Evolutionary conservation across 2,329 filamentous ascomycete species (phyloP).

Genomic region (Coniochaeta sp.): DNA sequence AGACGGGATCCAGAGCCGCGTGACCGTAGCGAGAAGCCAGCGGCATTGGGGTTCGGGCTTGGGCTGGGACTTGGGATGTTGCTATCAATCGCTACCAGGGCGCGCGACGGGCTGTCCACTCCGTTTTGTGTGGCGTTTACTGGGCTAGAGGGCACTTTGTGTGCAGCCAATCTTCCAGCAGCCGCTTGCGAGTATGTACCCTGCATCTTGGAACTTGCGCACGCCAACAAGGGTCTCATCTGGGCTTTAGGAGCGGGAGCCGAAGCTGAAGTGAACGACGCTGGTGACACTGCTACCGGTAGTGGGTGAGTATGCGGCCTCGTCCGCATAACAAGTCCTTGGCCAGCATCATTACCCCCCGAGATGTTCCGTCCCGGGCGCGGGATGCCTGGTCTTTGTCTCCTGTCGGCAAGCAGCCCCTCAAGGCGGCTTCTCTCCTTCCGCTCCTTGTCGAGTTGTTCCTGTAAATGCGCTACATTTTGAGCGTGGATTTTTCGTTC

Average conservation of each 20-base stretch:
- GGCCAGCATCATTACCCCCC: conserved; percentile 4
- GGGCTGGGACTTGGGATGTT: not conserved
- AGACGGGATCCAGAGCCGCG: conserved; percentile 29
- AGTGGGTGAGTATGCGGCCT: conserved; percentile 7
- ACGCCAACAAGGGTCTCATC: conserved; percentile 3
- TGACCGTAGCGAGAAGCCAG: conserved; percentile 22
- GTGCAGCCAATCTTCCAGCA: conserved; percentile 1
- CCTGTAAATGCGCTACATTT: conserved; percentile 22
- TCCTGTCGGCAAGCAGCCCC: conserved; percentile 13
- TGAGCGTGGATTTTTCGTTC: conserved; percentile 25
- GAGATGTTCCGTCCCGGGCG: conserved; percentile 6
- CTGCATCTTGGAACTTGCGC: conserved; percentile 3
- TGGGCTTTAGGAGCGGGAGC: not conserved
- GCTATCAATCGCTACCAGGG: conserved; percentile 1
- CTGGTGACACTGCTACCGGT: not conserved
- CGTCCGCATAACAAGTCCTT: conserved; percentile 7
- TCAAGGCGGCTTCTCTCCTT: conserved; percentile 17
- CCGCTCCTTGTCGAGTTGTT: conserved; percentile 27
- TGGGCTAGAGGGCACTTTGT: not conserved
- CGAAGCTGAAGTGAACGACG: conserved; percentile 1
- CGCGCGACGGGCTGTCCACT: not conserved
- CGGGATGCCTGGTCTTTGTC: conserved; percentile 17
- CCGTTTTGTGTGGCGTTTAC: conserved; percentile 2
- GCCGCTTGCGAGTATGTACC: conserved; percentile 13
- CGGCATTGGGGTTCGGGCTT: conserved; percentile 9